Base-by-base conservation (phyloP, 1,284 basidiomycete genomes). In the Cryptococcus jaspeensis region DNA sequence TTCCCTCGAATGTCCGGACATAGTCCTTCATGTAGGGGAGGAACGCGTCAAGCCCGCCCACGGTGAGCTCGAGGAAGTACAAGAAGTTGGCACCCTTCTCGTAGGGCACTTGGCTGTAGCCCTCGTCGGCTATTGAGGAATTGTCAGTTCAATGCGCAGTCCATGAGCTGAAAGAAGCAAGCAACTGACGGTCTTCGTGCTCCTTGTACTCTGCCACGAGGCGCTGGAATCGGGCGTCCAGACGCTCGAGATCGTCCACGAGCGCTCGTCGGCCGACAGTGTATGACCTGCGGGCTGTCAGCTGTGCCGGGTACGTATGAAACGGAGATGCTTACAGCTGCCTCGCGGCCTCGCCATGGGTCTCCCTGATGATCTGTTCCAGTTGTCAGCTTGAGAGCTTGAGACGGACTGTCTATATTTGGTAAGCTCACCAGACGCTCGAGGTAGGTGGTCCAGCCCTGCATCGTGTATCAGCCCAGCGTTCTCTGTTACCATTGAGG, bases 391-490 rank as follows among this genome's bases (percentile, higher is more conserved):
- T 44, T 28, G 18, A 18, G 25, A 39, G 23, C 12, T n/a, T n/a
- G n/a, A 53, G n/a, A 1, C 36, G 5, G 9, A 41, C 18, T 25
- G 38, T 1, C 37, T 37, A 22, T 11, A 37, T 25, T 49, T 8
- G n/a, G 5, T 32, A 1, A 46, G 37, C 56, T 50, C 38, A 96
- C 81, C 9, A 96, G 80, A 22, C 93, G 85, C 76, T 99, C 95
- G 49, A 92, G 87, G 72, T 94, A 97, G 0, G 91, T 94, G 36
- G 93, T 96, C 88, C 90, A 96, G 37, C 92, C 81, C 72, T 80
- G 68, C 15, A 38, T 7, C 16, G 5, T 23, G 23, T 32, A 23
- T 68, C 28, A 58, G 61, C 50, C 46, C 5, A 2, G 18, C 18
- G 23, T 23, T 42, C 38, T 5, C 23, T 42, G 37, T n/a, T n/a